Base-by-base conservation (phyloP, 2,329 filamentous ascomycete species). In the Calonectria montana region DNA sequence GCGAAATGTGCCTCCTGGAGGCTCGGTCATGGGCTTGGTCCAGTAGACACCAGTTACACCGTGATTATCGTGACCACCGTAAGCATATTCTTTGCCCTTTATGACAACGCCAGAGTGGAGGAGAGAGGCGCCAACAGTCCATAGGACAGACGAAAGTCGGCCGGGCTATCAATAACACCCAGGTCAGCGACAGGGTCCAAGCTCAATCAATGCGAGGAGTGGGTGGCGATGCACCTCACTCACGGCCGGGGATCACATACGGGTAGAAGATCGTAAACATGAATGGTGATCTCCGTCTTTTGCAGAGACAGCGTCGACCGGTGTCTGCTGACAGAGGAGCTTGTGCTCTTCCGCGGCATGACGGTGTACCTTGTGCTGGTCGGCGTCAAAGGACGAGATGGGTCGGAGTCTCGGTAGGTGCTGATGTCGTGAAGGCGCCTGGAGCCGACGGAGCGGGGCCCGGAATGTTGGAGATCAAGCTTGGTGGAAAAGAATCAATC, bases 71-170 rank as follows among this genome's bases (percentile, higher is more conserved):
- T 97, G 94, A 1, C 94, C 94, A 50, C 94, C 94, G 79, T 94
- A 97, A 25, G 94, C 94, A 81, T 97, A 97, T 86, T 97, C 94
- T 74, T 88, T 90, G 76, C 92, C 91, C 81, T 92, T 92, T 83
- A 97, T 94, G 47, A 95, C 94, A 66, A 97, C 93, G 65, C 94
- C 94, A 0, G 94, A 94, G 82, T 97, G 94, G 6, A 97, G 89
- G 39, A 97, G 90, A 6, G 92, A 94, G 55, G 92, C 90, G 71
- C 94, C 94, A 67, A 96, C 81, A 23, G 91, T 89, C 94, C 94
- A 97, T 35, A 97, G 88, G 15, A 94, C 78, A 0, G 93, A 91
- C n/a, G 94, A 92, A 45, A 97, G 83, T 77, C 91, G 91, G 62
- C 94, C 93, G 47, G 94, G 93, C 90, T 95, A 71, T 74, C 66